These are phyloP conservation scores for Melampsora americana DNA, from an alignment of 1,284 basidiomycete genomes.

Conservation along the genomic window DNA sequence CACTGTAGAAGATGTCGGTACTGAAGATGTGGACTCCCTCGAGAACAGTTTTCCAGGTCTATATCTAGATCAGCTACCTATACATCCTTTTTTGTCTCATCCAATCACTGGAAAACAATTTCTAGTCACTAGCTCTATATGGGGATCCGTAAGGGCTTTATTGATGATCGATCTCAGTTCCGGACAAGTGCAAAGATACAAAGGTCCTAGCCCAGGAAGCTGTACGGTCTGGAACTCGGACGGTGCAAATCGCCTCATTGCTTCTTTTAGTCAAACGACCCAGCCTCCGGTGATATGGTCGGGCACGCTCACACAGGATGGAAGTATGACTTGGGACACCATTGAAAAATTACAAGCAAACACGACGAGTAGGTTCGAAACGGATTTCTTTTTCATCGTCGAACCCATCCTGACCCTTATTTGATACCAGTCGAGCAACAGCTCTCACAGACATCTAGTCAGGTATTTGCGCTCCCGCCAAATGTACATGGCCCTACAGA, in stretches of 20 bases:
- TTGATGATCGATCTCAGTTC: conserved; percentile 56
- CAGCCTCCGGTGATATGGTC: conserved; percentile 18
- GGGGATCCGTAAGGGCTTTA: conserved; percentile 61
- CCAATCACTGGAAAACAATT: conserved; percentile 53
- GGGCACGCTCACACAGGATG: neutral
- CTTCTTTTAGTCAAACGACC: conserved; percentile 16
- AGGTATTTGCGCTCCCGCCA: conserved; percentile 60
- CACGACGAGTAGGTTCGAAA: neutral
- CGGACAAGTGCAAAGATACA: conserved; percentile 54
- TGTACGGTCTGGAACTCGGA: conserved; percentile 19
- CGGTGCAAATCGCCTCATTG: neutral
- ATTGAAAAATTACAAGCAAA: conserved; percentile 15
- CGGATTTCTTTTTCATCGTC: conserved; percentile 42
- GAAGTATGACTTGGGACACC: conserved; percentile 14
- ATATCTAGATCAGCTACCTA: conserved; percentile 61
- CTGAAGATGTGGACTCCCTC: neutral
- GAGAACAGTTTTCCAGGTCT: conserved; percentile 63
- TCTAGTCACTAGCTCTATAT: conserved; percentile 58
- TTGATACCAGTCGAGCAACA: conserved; percentile 8
- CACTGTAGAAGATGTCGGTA: conserved; percentile 55
- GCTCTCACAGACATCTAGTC: conserved; percentile 55
- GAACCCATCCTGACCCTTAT: conserved; percentile 14
- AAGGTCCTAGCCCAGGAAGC: conserved; percentile 6
- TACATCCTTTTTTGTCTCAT: conserved; percentile 57
- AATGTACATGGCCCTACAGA: conserved; percentile 51